A percentile compares a stretch with the other conserved stretches of the same genome.
Evolutionary conservation across 768 basidiomycete genomes (phyloP).

Genomic region (Leucosporidium creatinivorum): DNA sequence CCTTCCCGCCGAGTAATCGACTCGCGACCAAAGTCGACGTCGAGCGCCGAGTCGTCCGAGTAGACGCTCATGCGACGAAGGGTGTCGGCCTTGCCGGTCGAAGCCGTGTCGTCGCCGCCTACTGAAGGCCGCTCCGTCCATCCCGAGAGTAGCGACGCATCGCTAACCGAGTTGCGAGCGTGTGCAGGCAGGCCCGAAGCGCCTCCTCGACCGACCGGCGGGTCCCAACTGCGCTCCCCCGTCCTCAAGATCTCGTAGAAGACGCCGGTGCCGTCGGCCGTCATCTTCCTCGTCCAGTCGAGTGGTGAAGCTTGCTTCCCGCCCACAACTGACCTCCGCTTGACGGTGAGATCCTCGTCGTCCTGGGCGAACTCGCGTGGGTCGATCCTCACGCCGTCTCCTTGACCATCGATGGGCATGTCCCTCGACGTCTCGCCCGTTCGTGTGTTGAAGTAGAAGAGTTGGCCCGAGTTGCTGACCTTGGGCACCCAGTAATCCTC

Average conservation of each 20-base stretch:
- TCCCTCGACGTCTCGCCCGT: conserved; percentile 59
- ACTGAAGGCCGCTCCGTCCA: conserved; percentile 11
- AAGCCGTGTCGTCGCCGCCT: not conserved
- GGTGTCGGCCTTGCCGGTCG: not conserved
- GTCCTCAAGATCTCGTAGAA: conserved; percentile 24
- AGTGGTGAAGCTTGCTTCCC: not conserved
- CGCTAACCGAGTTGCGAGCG: conserved; percentile 7
- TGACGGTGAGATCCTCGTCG: not conserved
- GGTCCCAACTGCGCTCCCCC: conserved; percentile 23
- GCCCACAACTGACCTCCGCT: not conserved
- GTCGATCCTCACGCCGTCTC: conserved; percentile 23
- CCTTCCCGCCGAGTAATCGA: not conserved
- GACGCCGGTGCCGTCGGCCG: conserved; percentile 4
- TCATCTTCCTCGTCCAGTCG: conserved; percentile 16
- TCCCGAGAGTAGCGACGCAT: conserved; percentile 17
- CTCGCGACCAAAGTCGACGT: conserved; percentile 34
- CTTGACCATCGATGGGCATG: conserved; percentile 30
- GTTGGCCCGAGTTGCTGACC: conserved; percentile 74
- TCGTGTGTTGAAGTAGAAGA: conserved; percentile 83
- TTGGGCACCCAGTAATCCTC: conserved; percentile 86
- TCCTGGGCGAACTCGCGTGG: conserved; percentile 1
- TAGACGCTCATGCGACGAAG: conserved; percentile 55
- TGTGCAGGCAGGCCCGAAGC: not conserved
- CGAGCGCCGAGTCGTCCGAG: conserved; percentile 72
- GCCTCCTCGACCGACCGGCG: not conserved